These are phyloP conservation scores for Dendrothele bispora DNA, from an alignment of 768 basidiomycete species.

Conservation along the genomic window DNA sequence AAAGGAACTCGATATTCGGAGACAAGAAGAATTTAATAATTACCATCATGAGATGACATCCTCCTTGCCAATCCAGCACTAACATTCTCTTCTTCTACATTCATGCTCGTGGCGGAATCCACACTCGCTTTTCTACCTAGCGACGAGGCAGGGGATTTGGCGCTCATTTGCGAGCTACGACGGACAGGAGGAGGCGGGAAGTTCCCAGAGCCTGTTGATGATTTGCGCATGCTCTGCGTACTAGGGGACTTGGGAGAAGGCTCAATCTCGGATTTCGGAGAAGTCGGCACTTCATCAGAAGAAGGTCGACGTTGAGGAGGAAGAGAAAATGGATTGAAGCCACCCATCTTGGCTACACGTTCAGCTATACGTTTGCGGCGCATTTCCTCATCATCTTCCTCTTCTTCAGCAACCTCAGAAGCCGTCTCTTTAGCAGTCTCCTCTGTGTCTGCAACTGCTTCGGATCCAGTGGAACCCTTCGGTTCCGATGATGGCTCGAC, in stretches of 20 bases:
- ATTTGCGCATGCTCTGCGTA: slow-evolving; percentile 1
- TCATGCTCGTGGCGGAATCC: slow-evolving; percentile 13
- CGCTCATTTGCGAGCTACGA: slow-evolving; percentile 3
- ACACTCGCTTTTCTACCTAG: slow-evolving; percentile 21
- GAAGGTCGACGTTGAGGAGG: slow-evolving; percentile 26
- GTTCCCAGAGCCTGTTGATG: background rate
- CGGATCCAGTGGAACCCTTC: background rate
- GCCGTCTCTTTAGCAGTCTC: background rate
- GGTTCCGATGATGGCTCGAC: slow-evolving; percentile 6
- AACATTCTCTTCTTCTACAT: slow-evolving; percentile 9
- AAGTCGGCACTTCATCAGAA: slow-evolving; percentile 1
- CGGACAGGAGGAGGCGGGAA: slow-evolving; percentile 3
- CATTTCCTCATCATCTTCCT: slow-evolving; percentile 53
- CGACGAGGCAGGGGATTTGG: slow-evolving; percentile 13
- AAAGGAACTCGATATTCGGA: slow-evolving; percentile 38
- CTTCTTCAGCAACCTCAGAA: slow-evolving; percentile 6
- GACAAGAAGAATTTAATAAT: slow-evolving; percentile 26
- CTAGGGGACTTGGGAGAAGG: slow-evolving; percentile 1
- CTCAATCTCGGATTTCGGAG: background rate
- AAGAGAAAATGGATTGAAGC: slow-evolving; percentile 53
- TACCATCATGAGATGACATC: slow-evolving; percentile 15
- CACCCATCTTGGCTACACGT: slow-evolving; percentile 60
- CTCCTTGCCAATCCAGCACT: slow-evolving; percentile 14
- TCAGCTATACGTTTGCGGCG: slow-evolving; percentile 61
- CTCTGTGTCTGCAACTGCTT: background rate